These are phyloP conservation scores for Pyricularia pennisetigena DNA, from an alignment of 2,329 filamentous ascomycete species.

Conservation along the genomic window DNA sequence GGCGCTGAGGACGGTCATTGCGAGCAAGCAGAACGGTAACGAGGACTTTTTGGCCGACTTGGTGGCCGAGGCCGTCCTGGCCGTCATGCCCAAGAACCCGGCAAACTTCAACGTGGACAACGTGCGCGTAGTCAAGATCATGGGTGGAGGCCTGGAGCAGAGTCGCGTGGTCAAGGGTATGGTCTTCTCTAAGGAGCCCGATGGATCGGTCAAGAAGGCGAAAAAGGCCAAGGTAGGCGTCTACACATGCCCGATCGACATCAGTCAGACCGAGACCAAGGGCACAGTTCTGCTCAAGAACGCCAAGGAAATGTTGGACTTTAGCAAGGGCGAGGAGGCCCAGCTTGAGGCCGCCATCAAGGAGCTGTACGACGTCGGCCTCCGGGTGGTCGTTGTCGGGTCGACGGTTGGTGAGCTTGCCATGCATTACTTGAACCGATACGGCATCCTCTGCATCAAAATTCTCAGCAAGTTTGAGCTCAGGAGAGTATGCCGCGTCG, in stretches of 20 bases:
- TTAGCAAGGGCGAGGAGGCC: slow-evolving; percentile 90
- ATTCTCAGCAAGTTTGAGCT: slow-evolving; percentile 98
- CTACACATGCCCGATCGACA: slow-evolving; percentile 93
- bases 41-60: slow-evolving; percentile 81
- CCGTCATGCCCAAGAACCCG: slow-evolving; percentile 92
- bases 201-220: slow-evolving; percentile 84
- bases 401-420: slow-evolving; percentile 93
- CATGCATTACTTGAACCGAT: slow-evolving; percentile 95
- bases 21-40: slow-evolving; percentile 90
- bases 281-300: slow-evolving; percentile 95
- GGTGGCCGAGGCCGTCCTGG: slow-evolving; percentile 75
- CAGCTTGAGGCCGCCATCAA: slow-evolving; percentile 90
- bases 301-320: slow-evolving; percentile 97
- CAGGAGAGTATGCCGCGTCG: slow-evolving; percentile 86
- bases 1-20: slow-evolving; percentile 89
- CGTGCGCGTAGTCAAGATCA: slow-evolving; percentile 97
- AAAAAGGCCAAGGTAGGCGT: slow-evolving; percentile 91
- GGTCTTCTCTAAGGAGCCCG: slow-evolving; percentile 95
- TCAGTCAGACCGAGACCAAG: slow-evolving; percentile 95
- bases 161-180: slow-evolving; percentile 93
- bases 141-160: slow-evolving; percentile 92
- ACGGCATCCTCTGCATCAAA: slow-evolving; percentile 91
- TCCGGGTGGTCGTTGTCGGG: slow-evolving; percentile 86
- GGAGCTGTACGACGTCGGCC: slow-evolving; percentile 86
- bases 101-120: slow-evolving; percentile 98